Percentiles rank a stretch among this genome's conserved stretches.
These are phyloP conservation scores for Beauveria sp. DNA, from an alignment of 2,329 filamentous ascomycete genomes.

Conservation along the genomic window DNA sequence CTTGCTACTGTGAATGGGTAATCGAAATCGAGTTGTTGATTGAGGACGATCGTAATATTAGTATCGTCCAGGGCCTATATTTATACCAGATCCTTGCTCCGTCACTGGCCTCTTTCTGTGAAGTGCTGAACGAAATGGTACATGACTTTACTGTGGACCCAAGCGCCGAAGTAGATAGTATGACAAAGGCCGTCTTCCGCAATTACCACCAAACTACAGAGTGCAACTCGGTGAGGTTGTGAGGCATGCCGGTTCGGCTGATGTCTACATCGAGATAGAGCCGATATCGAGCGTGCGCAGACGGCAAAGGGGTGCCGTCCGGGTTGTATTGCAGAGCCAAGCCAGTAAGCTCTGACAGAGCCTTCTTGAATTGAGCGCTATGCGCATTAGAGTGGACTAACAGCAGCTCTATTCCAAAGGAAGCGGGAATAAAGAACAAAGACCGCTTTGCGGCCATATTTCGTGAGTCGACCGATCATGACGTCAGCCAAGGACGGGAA, in stretches of 20 bases:
- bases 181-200: too few species aligned
- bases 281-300: neutral
- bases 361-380: too few species aligned
- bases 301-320: neutral
- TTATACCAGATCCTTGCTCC: neutral
- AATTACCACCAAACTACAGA: too few species aligned
- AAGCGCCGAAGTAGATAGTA: too few species aligned
- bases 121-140: too few species aligned
- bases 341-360: neutral
- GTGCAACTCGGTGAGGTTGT: neutral
- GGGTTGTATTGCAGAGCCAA: neutral
- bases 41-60: too few species aligned
- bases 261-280: neutral
- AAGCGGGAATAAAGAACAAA: neutral
- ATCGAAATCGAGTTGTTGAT: too few species aligned
- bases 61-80: neutral
- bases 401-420: neutral
- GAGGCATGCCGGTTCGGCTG: neutral
- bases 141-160: too few species aligned
- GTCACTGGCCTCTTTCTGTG: neutral
- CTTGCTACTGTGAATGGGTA: too few species aligned
- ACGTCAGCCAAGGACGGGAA: slow-evolving; percentile 1
- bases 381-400: neutral
- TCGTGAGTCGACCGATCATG: neutral
- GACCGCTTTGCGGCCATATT: neutral